Percentiles rank a stretch among this genome's conserved stretches.
phyloP scores from a whole-genome alignment of 495 filamentous ascomycete genomes.

The Penicillium subrubescens region DNA sequence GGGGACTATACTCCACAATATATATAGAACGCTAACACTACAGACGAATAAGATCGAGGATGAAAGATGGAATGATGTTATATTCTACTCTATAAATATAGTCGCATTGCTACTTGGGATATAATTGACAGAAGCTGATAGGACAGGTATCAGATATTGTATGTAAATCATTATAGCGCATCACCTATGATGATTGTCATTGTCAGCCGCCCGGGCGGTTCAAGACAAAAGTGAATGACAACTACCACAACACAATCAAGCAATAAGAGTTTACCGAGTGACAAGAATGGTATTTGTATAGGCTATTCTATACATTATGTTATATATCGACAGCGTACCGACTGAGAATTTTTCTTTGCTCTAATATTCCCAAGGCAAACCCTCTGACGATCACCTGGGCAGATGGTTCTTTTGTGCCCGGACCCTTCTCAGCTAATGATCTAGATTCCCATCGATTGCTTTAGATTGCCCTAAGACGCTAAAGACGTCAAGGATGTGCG shows the following conservation, averaged over 20 bases:
- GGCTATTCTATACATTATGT: too few species aligned
- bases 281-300: neutral
- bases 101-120: neutral
- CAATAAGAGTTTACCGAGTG: neutral
- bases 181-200: neutral
- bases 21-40: neutral
- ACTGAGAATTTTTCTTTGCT: neutral
- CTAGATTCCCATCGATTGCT: constrained; percentile 10
- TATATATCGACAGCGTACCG: neutral
- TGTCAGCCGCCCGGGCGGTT: neutral
- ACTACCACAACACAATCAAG: neutral
- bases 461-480: constrained; percentile 2
- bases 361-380: neutral
- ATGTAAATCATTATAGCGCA: neutral
- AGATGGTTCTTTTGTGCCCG: neutral
- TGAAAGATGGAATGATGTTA: neutral
- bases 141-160: neutral
- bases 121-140: neutral
- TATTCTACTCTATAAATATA: neutral
- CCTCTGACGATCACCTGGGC: neutral
- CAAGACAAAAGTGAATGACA: neutral
- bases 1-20: neutral
- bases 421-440: constrained; percentile 2
- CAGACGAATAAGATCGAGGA: neutral
- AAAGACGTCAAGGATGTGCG: constrained; percentile 6